These are phyloP conservation scores for Lactarius sanguifluus DNA, from an alignment of 768 basidiomycete species.

Conservation along the genomic window DNA sequence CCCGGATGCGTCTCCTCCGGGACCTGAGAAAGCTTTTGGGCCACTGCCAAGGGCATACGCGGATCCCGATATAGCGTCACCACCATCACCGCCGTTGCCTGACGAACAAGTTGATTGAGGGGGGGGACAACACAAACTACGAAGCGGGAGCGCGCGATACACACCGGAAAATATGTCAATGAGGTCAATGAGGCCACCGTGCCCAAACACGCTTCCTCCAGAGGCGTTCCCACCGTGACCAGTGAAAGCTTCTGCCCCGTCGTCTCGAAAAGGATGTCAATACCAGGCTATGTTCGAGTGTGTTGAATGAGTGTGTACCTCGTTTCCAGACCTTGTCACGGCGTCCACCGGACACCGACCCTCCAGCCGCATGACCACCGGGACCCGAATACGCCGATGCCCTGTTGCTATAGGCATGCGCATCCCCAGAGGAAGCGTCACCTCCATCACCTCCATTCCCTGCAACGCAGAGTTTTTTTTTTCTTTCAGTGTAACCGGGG, in stretches of 20 bases:
- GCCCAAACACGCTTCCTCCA: conserved; percentile 16
- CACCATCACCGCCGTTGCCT: conserved; percentile 31
- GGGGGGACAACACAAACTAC: neutral
- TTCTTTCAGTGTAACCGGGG: neutral
- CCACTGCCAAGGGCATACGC: conserved; percentile 30
- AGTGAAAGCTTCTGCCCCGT: conserved; percentile 7
- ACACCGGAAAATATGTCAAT: conserved; percentile 24
- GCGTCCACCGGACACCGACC: conserved; percentile 4
- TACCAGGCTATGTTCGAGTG: neutral
- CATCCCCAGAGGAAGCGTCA: conserved; percentile 16
- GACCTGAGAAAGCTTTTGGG: conserved; percentile 33
- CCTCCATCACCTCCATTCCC: conserved; percentile 22
- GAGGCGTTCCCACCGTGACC: conserved; percentile 25
- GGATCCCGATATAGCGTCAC: conserved; percentile 34
- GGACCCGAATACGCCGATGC: conserved; percentile 9
- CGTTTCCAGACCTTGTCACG: neutral
- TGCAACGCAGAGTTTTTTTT: no score
- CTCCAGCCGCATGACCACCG: conserved; percentile 13
- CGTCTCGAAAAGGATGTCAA: conserved; percentile 7
- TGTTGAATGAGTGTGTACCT: conserved; percentile 2
- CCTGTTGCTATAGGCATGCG: conserved; percentile 4
- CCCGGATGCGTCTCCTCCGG: conserved; percentile 35
- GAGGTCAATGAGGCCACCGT: conserved; percentile 18
- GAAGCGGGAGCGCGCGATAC: neutral
- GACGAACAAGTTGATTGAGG: neutral